Conservation (phyloP, 352 stramenopile genomes). For the Thraustochytrium striatum region DNA sequence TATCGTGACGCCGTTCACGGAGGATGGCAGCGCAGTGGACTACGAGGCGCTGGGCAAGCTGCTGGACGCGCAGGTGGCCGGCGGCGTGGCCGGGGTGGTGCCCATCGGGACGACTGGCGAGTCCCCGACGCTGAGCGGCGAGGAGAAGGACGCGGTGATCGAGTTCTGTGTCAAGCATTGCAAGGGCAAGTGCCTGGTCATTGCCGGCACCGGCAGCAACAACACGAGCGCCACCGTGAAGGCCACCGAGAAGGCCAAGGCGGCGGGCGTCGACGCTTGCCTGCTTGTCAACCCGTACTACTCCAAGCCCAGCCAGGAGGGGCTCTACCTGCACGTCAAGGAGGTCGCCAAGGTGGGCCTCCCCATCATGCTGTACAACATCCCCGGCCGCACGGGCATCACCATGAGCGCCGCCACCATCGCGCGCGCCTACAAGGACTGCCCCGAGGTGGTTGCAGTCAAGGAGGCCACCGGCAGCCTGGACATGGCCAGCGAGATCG, state of each 20-base stretch:
- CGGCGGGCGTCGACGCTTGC: constrained; percentile 72
- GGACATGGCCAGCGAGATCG: constrained; percentile 79
- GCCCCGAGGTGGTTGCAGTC: constrained; percentile 78
- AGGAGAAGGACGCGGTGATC: constrained; percentile 83
- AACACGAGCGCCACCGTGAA: constrained; percentile 75
- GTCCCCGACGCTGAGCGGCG: constrained; percentile 78
- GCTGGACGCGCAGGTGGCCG: constrained; percentile 65
- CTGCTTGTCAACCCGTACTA: constrained; percentile 85
- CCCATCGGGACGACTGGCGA: constrained; percentile 76
- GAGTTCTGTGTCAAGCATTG: constrained; percentile 70
- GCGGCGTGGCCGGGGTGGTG: constrained; percentile 79
- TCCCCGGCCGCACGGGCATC: constrained; percentile 77
- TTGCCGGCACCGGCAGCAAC: constrained; percentile 78
- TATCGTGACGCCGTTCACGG: constrained; percentile 80
- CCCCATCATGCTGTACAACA: constrained; percentile 84
- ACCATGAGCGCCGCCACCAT: constrained; percentile 77
- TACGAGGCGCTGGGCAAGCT: constrained; percentile 81
- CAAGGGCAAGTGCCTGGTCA: constrained; percentile 70
- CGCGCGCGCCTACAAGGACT: constrained; percentile 58
- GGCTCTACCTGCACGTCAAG: constrained; percentile 84
- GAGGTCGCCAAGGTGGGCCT: constrained; percentile 62
- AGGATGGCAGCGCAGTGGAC: constrained; percentile 74
- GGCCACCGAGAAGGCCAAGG: constrained; percentile 71
- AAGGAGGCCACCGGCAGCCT: constrained; percentile 82
- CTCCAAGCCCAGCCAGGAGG: constrained; percentile 88